These are phyloP conservation scores for Trichoderma sp. DNA, from an alignment of 2,329 filamentous ascomycete species.

Conservation along the genomic window DNA sequence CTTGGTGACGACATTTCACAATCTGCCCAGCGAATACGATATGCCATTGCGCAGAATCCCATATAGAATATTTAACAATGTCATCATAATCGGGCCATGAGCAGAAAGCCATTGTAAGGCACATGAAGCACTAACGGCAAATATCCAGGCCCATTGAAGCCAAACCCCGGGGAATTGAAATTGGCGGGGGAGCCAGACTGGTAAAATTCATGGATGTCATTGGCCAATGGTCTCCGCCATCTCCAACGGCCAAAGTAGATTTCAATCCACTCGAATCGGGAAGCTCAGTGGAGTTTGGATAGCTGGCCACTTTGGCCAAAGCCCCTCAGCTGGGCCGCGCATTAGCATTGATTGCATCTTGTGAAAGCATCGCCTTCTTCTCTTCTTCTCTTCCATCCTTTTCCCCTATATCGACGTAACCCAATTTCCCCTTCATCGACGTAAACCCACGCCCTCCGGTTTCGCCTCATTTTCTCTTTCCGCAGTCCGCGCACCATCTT, in stretches of 20 bases:
- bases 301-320: constrained; percentile 16
- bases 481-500: constrained; percentile 3
- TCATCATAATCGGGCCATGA: constrained; percentile 16
- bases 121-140: neutral
- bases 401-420: neutral
- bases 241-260: neutral
- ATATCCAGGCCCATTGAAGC: neutral
- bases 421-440: neutral
- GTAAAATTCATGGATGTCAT: neutral
- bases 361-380: neutral
- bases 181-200: neutral
- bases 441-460: neutral
- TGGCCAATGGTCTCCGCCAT: constrained; percentile 17
- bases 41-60: neutral
- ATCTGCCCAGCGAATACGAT: neutral
- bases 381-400: neutral
- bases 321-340: neutral
- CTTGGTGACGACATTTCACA: constrained; percentile 13
- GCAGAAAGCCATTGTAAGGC: neutral
- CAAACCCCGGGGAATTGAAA: neutral
- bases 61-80: neutral
- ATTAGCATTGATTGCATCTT: neutral
- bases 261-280: constrained; percentile 4
- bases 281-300: constrained; percentile 12
- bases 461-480: neutral